Base-by-base conservation (phyloP, 352 stramenopile genomes). In the Globisporangium iwayamae region DNA sequence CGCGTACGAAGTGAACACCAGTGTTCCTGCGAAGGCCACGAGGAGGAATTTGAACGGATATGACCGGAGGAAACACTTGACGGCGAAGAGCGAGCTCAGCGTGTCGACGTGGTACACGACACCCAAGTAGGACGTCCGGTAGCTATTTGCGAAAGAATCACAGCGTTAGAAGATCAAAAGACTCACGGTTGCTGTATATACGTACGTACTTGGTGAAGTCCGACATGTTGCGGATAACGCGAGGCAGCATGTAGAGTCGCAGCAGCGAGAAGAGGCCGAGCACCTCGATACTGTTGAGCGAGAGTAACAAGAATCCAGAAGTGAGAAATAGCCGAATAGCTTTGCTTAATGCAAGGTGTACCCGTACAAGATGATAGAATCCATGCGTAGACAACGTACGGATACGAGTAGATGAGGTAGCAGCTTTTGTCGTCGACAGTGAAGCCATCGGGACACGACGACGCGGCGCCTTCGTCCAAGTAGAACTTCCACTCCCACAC, bases 401-500 rank as follows among this genome's bases (percentile, higher is more conserved):
- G 69, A 56, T 93, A 90, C 13, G 71, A 73, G 56, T 90, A 93
- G 16, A 83, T 71, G 46, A 87, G 69, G 52, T 89, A 93, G 70
- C 84, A 93, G 64, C 70, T 79, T 1, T 51, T 70, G 7, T 47
- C 56, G 50, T 75, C 53, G 18, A 70, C 65, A 7, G 70, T 65
- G 56, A 81, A 83, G 7, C 73, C 72, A 4, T 62, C 62, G 1
- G 69, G 60, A 50, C 82, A 93, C 13, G 60, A 56, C 1, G 30
- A 38, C 22, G 45, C 56, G 65, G 47, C 20, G n/a, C 41, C 50
- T 14, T 69, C 56, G 22, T 79, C 76, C 6, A 73, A 62, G 64
- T 87, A 85, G 41, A 75, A 87, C 62, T 87, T 89, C 84, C 82
- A 93, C 47, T 93, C 81, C 56, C 69, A 79, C 11, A 93, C 75